Percentiles rank a stretch among this genome's conserved stretches.
These are phyloP conservation scores for Boehmeria nivea DNA, from an alignment of 306 rosid genomes.

Conservation along the genomic window DNA sequence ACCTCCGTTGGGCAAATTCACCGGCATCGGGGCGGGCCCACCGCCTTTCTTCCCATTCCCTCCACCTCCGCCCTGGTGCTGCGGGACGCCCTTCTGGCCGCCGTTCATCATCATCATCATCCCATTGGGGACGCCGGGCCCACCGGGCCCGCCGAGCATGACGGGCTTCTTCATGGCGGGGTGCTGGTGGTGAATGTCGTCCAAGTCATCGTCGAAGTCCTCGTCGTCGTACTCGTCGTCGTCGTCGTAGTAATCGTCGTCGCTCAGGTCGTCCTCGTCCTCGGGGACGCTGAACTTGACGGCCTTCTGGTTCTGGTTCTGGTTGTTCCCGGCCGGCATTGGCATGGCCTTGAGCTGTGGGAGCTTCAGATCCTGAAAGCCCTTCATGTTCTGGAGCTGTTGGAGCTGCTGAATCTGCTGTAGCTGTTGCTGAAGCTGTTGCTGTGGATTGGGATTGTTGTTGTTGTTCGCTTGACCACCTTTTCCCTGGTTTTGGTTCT, in stretches of 20 bases:
- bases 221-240: constrained; percentile 39
- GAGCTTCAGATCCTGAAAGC: constrained; percentile 62
- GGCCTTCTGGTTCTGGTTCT: constrained; percentile 40
- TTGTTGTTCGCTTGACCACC: not conserved
- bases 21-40: constrained; percentile 1
- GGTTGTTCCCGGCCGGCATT: constrained; percentile 31
- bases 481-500: constrained; percentile 22
- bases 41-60: constrained; percentile 18
- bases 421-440: constrained; percentile 23
- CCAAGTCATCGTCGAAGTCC: constrained; percentile 55
- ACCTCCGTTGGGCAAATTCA: not conserved
- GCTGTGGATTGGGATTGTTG: constrained; percentile 14
- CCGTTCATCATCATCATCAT: constrained; percentile 45
- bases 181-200: constrained; percentile 27
- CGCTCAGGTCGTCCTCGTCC: constrained; percentile 43
- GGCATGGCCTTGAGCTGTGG: constrained; percentile 62
- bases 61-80: too few relatives aligned
- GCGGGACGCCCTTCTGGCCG: constrained; percentile 43
- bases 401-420: constrained; percentile 41
- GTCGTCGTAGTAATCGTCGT: constrained; percentile 37
- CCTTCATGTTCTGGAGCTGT: constrained; percentile 73
- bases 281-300: constrained; percentile 47
- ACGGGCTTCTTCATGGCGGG: constrained; percentile 39
- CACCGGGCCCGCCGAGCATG: constrained; percentile 29
- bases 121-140: constrained; percentile 35